These are phyloP conservation scores for Anthracocystis setariae DNA, from an alignment of 1,284 basidiomycete genomes.

Conservation along the genomic window DNA sequence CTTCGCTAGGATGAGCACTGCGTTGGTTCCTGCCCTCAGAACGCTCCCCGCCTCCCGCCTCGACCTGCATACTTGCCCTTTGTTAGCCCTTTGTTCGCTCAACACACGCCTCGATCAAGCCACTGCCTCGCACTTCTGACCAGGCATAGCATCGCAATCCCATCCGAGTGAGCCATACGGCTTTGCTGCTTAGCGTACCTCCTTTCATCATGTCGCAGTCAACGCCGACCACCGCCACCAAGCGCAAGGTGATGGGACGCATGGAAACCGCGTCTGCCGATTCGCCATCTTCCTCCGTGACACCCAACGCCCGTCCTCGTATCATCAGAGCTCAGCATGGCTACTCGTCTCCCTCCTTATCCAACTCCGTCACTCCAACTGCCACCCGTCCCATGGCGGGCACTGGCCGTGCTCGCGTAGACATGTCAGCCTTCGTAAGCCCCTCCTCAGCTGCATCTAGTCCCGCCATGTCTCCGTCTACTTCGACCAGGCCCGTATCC, in stretches of 20 bases:
- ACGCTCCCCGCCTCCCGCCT: no score
- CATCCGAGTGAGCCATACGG: no score
- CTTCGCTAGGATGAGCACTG: background rate
- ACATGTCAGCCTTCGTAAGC: constrained; percentile 44
- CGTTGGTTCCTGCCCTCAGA: no score
- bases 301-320: constrained; percentile 36
- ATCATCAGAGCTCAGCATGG: constrained; percentile 39
- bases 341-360: constrained; percentile 36
- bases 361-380: constrained; percentile 23
- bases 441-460: constrained; percentile 28
- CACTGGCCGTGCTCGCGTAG: constrained; percentile 38
- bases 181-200: no score
- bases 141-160: no score
- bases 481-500: constrained; percentile 13
- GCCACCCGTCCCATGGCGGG: constrained; percentile 12
- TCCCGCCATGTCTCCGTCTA: constrained; percentile 38
- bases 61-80: no score
- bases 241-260: constrained; percentile 50
- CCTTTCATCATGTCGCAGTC: constrained; percentile 32
- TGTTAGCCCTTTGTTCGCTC: no score
- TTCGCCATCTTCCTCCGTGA: constrained; percentile 30
- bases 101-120: no score
- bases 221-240: constrained; percentile 32
- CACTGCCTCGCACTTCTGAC: no score
- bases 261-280: constrained; percentile 34